A percentile compares a stretch with the other conserved stretches of the same genome.
phyloP scores from a whole-genome alignment of 176 grass and related monocot genomes.

The Zizania latifolia region DNA sequence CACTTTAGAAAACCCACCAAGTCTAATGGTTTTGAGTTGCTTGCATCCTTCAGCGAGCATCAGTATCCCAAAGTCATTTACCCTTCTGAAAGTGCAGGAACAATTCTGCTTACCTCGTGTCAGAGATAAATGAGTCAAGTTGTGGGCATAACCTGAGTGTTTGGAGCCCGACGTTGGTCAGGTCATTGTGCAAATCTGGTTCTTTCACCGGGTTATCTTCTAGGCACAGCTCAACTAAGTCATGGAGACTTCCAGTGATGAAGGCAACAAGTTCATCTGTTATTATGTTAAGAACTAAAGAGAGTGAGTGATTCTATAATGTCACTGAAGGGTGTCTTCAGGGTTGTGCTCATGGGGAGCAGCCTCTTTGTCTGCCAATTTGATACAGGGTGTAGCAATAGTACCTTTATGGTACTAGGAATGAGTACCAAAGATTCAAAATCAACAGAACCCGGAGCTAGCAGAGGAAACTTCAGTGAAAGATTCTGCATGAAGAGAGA shows the following conservation, averaged over 20 bases:
- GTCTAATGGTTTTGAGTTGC: constrained; percentile 77
- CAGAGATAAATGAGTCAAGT: constrained; percentile 67
- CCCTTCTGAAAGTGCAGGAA: constrained; percentile 57
- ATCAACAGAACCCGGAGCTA: constrained; percentile 31
- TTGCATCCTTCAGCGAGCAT: constrained; percentile 82
- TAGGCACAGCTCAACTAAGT: constrained; percentile 70
- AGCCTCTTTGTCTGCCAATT: constrained; percentile 49
- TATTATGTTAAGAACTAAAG: constrained; percentile 76
- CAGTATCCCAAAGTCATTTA: constrained; percentile 88
- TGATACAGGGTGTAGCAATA: constrained; percentile 64
- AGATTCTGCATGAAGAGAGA: constrained; percentile 53
- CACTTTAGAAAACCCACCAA: constrained; percentile 83
- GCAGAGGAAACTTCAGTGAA: constrained; percentile 61
- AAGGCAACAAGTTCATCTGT: constrained; percentile 59
- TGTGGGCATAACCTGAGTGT: constrained; percentile 68
- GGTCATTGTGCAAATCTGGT: constrained; percentile 50
- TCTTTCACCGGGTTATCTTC: constrained; percentile 62
- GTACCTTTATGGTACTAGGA: constrained; percentile 57
- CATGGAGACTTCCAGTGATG: constrained; percentile 54
- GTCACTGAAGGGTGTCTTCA: constrained; percentile 22
- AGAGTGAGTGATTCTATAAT: constrained; percentile 65
- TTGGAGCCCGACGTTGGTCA: constrained; percentile 79
- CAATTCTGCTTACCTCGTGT: constrained; percentile 46
- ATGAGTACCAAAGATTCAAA: constrained; percentile 31
- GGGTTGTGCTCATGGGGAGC: constrained; percentile 26